Percentiles rank a stretch among this genome's conserved stretches.
Conservation (phyloP, 306 rosid species). For the Quillaja saponaria region DNA sequence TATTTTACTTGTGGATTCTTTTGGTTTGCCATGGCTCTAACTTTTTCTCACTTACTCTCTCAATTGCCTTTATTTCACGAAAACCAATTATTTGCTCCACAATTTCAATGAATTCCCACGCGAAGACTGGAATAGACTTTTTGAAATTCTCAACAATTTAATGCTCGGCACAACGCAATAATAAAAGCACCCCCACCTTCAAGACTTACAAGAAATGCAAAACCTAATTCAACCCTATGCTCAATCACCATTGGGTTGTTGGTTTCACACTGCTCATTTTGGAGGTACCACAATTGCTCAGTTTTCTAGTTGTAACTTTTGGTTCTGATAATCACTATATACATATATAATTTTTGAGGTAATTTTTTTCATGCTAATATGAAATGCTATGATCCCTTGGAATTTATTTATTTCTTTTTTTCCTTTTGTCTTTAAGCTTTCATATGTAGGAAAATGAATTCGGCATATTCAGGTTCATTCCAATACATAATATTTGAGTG, state of each 20-base stretch:
- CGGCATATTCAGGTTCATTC: no score
- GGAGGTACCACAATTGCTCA: conserved; percentile 55
- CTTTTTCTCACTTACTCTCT: conserved; percentile 10
- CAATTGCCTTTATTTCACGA: conserved; percentile 9
- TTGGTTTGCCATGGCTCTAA: conserved; percentile 22
- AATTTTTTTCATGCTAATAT: background rate
- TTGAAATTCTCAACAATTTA: conserved; percentile 19
- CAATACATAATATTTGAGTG: no score
- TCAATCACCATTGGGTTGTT: conserved; percentile 73
- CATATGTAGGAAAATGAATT: no score
- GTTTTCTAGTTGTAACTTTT: background rate
- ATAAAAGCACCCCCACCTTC: conserved; percentile 11
- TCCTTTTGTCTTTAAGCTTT: no score
- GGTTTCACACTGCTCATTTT: conserved; percentile 88
- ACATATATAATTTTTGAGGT: background rate
- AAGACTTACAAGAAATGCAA: conserved; percentile 92
- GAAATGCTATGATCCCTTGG: background rate
- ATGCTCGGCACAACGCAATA: conserved; percentile 30
- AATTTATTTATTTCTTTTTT: background rate
- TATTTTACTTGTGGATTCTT: no score
- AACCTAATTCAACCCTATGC: conserved; percentile 66
- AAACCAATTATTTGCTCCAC: conserved; percentile 5
- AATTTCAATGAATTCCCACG: background rate
- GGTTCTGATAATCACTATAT: background rate
- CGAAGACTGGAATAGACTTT: background rate